Evolutionary conservation across 2,329 filamentous ascomycete genomes (phyloP), one percentile per base, ranked within the genome.

Genomic region (Fusarium continuum): DNA sequence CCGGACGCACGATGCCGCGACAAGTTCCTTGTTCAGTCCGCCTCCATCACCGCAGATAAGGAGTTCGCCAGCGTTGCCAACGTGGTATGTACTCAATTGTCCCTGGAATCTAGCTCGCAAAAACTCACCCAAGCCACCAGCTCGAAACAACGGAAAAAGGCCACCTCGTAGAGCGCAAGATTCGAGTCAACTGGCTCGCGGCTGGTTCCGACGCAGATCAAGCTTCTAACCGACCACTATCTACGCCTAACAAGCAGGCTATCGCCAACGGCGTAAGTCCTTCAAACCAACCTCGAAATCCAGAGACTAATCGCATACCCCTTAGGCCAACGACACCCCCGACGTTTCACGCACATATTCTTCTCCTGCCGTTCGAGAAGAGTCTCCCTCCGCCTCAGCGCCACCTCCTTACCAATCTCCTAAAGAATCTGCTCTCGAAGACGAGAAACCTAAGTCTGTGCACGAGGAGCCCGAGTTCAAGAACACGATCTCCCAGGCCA

Each of bases 1-100:
- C 77, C 83, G 55, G 93, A 97, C 75, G 88, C 91, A 62, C 93
- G 92, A 77, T 99, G 95, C 82, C 90, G 92, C 77, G 94, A 98
- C 85, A 98, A 98, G 82, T 98, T 98, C 78, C 86, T 98, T 50
- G 94, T 98, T 29, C 94, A 98, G 79, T 96, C 93, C 22, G 91
- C 96, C 43, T 83, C 88, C 46, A 91, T 97, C 67, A 89, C 90
- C 19, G 83, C 88, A 64, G 91, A 96, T 73, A 91, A 93, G 79
- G 92, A 97, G 72, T 92, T 91, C 71, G 83, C 84, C 56, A 96
- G 90, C 74, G 88, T 96, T 62, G 84, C 89, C 43, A 85, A 91
- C 39, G 92, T 97, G 73, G 92, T 96, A 84, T 71, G 90, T 77
- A 31, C 13, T 13, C 13, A 40, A n/a, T 13, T 16, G 10, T 7